Conservation (phyloP, 495 filamentous ascomycete genomes). For the Penicillium angulare region DNA sequence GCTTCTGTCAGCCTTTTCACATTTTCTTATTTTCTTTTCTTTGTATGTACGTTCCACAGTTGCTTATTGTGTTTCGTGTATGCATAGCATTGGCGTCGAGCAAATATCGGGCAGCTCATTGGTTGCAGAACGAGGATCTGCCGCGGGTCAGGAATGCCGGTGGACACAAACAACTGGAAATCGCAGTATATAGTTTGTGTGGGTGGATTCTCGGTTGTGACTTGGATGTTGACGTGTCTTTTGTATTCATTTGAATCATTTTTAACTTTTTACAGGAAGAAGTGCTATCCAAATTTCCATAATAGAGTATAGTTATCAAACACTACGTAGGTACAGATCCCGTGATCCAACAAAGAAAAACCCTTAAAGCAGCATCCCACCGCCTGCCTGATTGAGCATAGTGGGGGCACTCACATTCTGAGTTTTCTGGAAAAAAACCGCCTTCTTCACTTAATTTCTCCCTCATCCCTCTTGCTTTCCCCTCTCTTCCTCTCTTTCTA, state of each 20-base stretch:
- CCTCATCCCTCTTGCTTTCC: constrained; percentile 29
- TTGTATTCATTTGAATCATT: too few species aligned
- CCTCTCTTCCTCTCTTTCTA: constrained; percentile 44
- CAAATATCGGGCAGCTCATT: constrained; percentile 17
- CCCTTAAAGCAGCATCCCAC: constrained; percentile 3
- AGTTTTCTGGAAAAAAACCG: constrained; percentile 39
- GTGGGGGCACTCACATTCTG: constrained; percentile 25
- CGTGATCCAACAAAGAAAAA: neutral
- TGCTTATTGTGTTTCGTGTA: neutral
- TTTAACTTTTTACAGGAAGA: too few species aligned
- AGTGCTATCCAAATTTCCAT: too few species aligned
- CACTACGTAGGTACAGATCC: too few species aligned
- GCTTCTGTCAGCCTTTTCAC: neutral
- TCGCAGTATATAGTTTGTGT: neutral
- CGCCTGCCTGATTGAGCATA: constrained; percentile 20
- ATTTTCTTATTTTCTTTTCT: neutral
- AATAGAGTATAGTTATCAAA: too few species aligned
- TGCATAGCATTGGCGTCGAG: constrained; percentile 34
- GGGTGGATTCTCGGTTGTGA: neutral
- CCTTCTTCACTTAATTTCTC: constrained; percentile 40
- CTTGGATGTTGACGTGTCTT: too few species aligned
- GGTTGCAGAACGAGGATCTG: constrained; percentile 1
- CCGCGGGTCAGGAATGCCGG: constrained; percentile 6
- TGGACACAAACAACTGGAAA: neutral
- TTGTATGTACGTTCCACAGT: neutral